Conservation (phyloP, 208 protist species). For the Trypanosomatidae sp. region DNA sequence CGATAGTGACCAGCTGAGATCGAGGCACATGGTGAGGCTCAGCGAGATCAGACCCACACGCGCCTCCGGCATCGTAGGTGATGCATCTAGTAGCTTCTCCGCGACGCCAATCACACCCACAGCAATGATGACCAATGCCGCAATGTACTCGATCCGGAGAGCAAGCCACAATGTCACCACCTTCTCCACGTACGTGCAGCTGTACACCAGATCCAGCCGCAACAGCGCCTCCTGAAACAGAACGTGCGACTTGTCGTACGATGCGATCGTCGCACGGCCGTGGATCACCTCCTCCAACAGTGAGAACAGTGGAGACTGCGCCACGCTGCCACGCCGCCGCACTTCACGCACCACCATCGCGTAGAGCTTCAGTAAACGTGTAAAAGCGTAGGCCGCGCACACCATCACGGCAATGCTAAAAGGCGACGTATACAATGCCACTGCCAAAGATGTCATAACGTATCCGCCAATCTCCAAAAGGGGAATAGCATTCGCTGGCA, state of each 20-base stretch:
- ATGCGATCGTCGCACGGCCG: constrained; percentile 84
- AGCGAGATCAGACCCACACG: constrained; percentile 65
- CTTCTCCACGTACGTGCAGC: constrained; percentile 48
- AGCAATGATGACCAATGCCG: constrained; percentile 60
- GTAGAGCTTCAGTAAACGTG: too few relatives aligned
- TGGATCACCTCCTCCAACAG: constrained; percentile 91
- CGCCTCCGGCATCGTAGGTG: constrained; percentile 21
- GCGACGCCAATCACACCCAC: constrained; percentile 54
- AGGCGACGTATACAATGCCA: too few relatives aligned
- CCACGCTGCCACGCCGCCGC: constrained; percentile 87
- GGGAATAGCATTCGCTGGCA: too few relatives aligned
- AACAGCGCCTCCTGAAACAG: constrained; percentile 36
- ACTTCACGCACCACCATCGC: too few relatives aligned
- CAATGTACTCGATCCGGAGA: constrained; percentile 89
- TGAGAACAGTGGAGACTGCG: constrained; percentile 92
- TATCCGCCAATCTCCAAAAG: too few relatives aligned
- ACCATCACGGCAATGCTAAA: too few relatives aligned
- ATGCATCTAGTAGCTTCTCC: too few relatives aligned
- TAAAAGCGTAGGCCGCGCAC: too few relatives aligned
- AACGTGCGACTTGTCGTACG: constrained; percentile 46
- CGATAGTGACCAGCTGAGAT: constrained; percentile 57
- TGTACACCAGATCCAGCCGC: constrained; percentile 58
- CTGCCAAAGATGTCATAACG: too few relatives aligned
- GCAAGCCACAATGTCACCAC: constrained; percentile 88
- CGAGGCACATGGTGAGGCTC: constrained; percentile 58